Percentiles rank a stretch among this genome's conserved stretches.
Conservation (phyloP, 202 grass and related monocot species). For the Miscanthus sacchariflorus region DNA sequence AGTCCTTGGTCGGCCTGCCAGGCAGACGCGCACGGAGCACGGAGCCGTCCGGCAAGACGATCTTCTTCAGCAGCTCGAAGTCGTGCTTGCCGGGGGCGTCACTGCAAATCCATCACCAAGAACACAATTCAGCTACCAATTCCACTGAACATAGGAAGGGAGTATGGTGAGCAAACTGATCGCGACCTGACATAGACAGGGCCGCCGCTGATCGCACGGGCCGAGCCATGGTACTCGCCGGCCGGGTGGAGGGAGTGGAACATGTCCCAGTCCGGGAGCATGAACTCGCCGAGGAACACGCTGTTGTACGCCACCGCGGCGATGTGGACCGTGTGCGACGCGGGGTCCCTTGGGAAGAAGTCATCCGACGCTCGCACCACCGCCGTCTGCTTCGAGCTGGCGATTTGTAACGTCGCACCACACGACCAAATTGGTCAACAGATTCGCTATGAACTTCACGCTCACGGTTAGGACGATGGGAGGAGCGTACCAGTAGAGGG, state of each 20-base stretch:
- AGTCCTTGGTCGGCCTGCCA: slow-evolving; percentile 79
- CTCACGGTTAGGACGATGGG: no score
- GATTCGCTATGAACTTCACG: no score
- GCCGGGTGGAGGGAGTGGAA: slow-evolving; percentile 92
- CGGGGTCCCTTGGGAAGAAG: slow-evolving; percentile 80
- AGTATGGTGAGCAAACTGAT: not conserved
- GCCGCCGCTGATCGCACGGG: slow-evolving; percentile 87
- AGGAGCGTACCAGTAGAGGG: slow-evolving; percentile 66
- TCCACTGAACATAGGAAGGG: not conserved
- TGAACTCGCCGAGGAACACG: slow-evolving; percentile 94
- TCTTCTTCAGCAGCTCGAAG: slow-evolving; percentile 81
- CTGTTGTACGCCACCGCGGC: slow-evolving; percentile 91
- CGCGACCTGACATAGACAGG: slow-evolving; percentile 75
- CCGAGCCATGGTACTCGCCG: slow-evolving; percentile 88
- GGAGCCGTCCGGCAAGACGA: slow-evolving; percentile 82
- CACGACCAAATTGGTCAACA: no score
- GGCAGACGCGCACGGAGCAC: slow-evolving; percentile 71
- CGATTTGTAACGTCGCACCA: no score
- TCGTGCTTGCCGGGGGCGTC: slow-evolving; percentile 88
- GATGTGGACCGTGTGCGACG: slow-evolving; percentile 91
- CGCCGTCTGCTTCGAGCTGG: slow-evolving; percentile 84
- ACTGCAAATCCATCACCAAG: slow-evolving; percentile 44
- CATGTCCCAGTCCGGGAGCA: slow-evolving; percentile 98
- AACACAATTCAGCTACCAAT: not conserved
- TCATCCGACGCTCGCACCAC: slow-evolving; percentile 89